Percentiles rank a stretch among this genome's conserved stretches.
These are phyloP conservation scores for Pythium phragmitis DNA, from an alignment of 352 stramenopile genomes.

Conservation along the genomic window DNA sequence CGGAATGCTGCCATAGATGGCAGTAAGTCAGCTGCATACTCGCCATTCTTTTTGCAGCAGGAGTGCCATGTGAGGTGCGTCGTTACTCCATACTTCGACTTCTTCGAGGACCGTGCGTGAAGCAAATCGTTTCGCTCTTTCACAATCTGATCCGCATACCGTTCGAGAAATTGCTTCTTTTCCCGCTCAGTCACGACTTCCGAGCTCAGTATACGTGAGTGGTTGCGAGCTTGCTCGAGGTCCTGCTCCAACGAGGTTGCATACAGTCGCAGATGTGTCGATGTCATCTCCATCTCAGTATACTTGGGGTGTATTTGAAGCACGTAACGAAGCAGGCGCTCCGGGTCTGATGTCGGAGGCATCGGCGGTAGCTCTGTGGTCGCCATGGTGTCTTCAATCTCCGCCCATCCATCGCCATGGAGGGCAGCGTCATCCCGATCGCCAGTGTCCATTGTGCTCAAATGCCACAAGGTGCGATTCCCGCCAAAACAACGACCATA, in stretches of 20 bases:
- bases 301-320: conserved; percentile 75
- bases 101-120: conserved; percentile 43
- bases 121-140: conserved; percentile 84
- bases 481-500: conserved; percentile 24
- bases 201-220: conserved; percentile 51
- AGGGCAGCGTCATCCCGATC: background rate
- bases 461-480: conserved; percentile 3
- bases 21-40: conserved; percentile 58
- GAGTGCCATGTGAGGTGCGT: conserved; percentile 76
- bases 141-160: conserved; percentile 79
- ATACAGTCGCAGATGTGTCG: conserved; percentile 74
- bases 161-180: conserved; percentile 79
- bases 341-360: conserved; percentile 70
- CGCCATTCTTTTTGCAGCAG: conserved; percentile 80
- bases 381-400: conserved; percentile 56
- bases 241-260: conserved; percentile 71
- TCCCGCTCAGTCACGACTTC: conserved; percentile 57
- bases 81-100: conserved; percentile 22
- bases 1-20: conserved; percentile 74
- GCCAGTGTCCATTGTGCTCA: conserved; percentile 8
- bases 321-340: conserved; percentile 74
- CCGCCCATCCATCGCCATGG: conserved; percentile 39
- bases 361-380: conserved; percentile 54
- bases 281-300: conserved; percentile 80
- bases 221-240: conserved; percentile 66